Percentiles rank a stretch among this genome's conserved stretches.
These are phyloP conservation scores for Chaetomiaceae sp. DNA, from an alignment of 2,329 filamentous ascomycete species.

Conservation along the genomic window DNA sequence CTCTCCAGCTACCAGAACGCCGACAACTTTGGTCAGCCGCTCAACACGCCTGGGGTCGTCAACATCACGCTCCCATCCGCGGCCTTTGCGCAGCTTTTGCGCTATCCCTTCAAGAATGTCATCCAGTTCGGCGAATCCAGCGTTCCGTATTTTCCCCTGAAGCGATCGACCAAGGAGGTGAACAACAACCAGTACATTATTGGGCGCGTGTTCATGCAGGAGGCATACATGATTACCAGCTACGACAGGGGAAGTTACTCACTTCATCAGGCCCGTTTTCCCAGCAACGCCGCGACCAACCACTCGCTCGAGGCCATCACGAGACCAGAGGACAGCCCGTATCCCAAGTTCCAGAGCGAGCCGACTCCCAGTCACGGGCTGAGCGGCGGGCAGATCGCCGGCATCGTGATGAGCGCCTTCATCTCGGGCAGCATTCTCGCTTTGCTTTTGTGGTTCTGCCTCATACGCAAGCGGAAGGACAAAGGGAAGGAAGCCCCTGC, in stretches of 20 bases:
- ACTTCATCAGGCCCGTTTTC: constrained; percentile 52
- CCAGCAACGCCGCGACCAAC: constrained; percentile 38
- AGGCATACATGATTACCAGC: constrained; percentile 57
- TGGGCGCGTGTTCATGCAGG: constrained; percentile 66
- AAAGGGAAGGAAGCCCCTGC: constrained; percentile 29
- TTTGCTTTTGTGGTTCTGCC: constrained; percentile 29
- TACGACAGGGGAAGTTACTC: constrained; percentile 53
- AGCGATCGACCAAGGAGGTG: constrained; percentile 43
- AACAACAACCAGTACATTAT: constrained; percentile 54
- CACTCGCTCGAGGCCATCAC: constrained; percentile 41
- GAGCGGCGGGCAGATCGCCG: constrained; percentile 40
- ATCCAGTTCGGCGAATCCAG: constrained; percentile 43
- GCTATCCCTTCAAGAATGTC: constrained; percentile 45
- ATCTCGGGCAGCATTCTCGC: constrained; percentile 33
- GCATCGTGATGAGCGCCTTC: constrained; percentile 42
- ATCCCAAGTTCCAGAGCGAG: constrained; percentile 34
- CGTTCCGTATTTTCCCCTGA: constrained; percentile 62
- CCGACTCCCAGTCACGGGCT: constrained; percentile 30
- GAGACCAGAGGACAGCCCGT: constrained; percentile 43
- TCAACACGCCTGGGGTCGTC: constrained; percentile 46
- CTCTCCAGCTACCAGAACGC: constrained; percentile 53
- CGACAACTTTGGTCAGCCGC: constrained; percentile 48
- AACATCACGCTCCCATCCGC: constrained; percentile 52
- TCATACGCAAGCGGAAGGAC: constrained; percentile 32
- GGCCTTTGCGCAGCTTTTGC: constrained; percentile 47